Evolutionary conservation across 2,329 filamentous ascomycete species (phyloP).

Genomic region (Aspergillus sp.): DNA sequence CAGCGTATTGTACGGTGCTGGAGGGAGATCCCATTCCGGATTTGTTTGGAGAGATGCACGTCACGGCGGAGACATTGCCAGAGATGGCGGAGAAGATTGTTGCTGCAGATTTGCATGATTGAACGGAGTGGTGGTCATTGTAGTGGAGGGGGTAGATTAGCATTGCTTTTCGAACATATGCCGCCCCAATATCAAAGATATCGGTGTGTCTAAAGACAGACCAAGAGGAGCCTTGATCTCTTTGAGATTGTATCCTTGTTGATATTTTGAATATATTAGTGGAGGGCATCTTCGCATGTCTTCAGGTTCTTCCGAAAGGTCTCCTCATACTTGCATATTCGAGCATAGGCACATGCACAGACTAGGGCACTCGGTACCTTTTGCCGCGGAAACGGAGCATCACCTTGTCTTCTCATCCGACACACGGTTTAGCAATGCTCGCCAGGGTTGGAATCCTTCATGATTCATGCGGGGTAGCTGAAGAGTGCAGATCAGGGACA

Average conservation of each 20-base stretch:
- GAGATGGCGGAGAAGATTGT: constrained; percentile 30
- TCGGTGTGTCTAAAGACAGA: too few species aligned
- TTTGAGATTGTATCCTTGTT: too few species aligned
- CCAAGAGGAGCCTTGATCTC: too few species aligned
- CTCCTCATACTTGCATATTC: neutral
- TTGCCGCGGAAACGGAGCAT: neutral
- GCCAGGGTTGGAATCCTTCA: neutral
- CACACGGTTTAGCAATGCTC: too few species aligned
- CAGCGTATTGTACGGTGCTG: constrained; percentile 22
- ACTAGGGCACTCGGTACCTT: neutral
- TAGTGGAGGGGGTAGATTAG: too few species aligned
- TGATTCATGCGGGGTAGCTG: neutral
- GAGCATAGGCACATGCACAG: neutral
- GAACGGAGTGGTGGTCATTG: neutral
- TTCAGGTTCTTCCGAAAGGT: too few species aligned
- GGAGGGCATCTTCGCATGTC: too few species aligned
- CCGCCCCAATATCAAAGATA: too few species aligned
- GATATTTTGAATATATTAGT: too few species aligned
- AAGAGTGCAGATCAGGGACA: neutral
- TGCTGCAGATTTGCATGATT: constrained; percentile 4
- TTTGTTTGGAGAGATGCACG: constrained; percentile 30
- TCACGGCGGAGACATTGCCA: constrained; percentile 24
- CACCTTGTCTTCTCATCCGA: neutral
- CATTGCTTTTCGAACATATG: too few species aligned
- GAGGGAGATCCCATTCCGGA: constrained; percentile 24